phyloP scores from a whole-genome alignment of 352 stramenopile species.

The Phytophthora pseudosyringae region DNA sequence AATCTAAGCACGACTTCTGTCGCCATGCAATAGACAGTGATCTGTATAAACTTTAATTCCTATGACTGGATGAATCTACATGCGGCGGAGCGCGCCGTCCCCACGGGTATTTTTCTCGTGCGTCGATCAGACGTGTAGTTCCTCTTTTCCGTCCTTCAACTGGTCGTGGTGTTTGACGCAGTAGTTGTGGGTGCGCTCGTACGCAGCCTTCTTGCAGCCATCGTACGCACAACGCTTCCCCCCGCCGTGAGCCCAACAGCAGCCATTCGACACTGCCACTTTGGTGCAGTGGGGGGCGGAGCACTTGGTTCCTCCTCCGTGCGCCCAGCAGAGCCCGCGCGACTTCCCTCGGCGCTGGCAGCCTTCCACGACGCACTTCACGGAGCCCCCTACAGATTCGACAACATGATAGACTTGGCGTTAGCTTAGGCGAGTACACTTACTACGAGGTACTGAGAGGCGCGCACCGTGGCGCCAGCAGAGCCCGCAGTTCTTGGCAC shows the following conservation, averaged over 20 bases:
- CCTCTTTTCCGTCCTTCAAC: slow-evolving; percentile 7
- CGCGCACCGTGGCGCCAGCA: slow-evolving; percentile 24
- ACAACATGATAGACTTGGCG: neutral
- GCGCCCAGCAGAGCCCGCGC: slow-evolving; percentile 51
- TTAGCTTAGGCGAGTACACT: neutral
- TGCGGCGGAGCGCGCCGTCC: too few species aligned
- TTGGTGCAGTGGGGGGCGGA: slow-evolving; percentile 31
- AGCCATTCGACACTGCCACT: slow-evolving; percentile 48
- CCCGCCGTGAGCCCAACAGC: slow-evolving; percentile 50
- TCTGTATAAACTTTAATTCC: too few species aligned
- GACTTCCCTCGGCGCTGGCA: slow-evolving; percentile 52
- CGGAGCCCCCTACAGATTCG: slow-evolving; percentile 46
- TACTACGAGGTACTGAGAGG: neutral
- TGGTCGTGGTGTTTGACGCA: slow-evolving; percentile 43
- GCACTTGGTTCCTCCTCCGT: slow-evolving; percentile 55
- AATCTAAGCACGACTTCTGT: too few species aligned
- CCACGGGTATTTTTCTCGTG: neutral
- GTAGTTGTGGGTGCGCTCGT: slow-evolving; percentile 49
- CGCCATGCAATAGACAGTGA: too few species aligned
- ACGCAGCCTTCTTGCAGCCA: slow-evolving; percentile 42
- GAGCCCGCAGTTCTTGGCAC: slow-evolving; percentile 37
- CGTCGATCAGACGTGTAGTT: neutral
- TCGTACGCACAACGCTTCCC: slow-evolving; percentile 45
- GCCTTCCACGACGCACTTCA: slow-evolving; percentile 41
- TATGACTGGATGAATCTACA: too few species aligned